Percentiles rank a stretch among this genome's conserved stretches.
These are phyloP conservation scores for Vigna unguiculata DNA, from an alignment of 306 rosid genomes.

Conservation along the genomic window DNA sequence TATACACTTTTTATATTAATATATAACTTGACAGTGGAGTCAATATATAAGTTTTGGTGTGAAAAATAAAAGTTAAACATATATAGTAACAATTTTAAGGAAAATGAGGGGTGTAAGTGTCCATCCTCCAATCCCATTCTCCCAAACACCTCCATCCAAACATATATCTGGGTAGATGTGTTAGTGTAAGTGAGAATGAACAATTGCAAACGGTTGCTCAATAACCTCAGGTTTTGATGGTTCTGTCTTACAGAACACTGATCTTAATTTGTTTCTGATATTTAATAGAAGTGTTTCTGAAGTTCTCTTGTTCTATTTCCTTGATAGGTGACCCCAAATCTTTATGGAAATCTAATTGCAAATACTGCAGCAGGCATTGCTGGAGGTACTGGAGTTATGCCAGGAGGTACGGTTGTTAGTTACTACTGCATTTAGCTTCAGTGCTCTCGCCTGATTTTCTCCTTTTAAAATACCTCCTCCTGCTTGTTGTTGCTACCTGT, in stretches of 20 bases:
- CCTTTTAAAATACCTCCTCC: slow-evolving; percentile 17
- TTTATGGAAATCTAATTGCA: slow-evolving; percentile 93
- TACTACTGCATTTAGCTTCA: slow-evolving; percentile 28
- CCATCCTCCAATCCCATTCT: not conserved
- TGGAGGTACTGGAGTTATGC: slow-evolving; percentile 99
- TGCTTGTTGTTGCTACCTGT: not conserved
- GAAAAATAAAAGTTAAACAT: no score
- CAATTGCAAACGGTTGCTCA: slow-evolving; percentile 5
- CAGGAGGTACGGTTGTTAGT: slow-evolving; percentile 71
- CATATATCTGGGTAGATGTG: not conserved
- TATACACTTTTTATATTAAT: no score
- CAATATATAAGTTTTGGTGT: no score
- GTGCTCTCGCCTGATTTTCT: slow-evolving; percentile 17
- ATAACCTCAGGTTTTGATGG: slow-evolving; percentile 9
- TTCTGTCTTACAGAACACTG: slow-evolving; percentile 20
- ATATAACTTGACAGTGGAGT: no score
- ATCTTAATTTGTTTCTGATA: not conserved
- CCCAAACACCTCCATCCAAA: not conserved
- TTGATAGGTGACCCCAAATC: slow-evolving; percentile 94
- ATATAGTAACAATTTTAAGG: no score
- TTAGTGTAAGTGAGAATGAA: slow-evolving; percentile 7
- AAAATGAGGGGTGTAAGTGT: no score
- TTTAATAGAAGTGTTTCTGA: not conserved
- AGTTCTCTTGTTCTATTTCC: slow-evolving; percentile 39
- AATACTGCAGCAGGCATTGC: slow-evolving; percentile 99